Conservation (phyloP, 176 grass and related monocot genomes). For the Leersia perrieri region DNA sequence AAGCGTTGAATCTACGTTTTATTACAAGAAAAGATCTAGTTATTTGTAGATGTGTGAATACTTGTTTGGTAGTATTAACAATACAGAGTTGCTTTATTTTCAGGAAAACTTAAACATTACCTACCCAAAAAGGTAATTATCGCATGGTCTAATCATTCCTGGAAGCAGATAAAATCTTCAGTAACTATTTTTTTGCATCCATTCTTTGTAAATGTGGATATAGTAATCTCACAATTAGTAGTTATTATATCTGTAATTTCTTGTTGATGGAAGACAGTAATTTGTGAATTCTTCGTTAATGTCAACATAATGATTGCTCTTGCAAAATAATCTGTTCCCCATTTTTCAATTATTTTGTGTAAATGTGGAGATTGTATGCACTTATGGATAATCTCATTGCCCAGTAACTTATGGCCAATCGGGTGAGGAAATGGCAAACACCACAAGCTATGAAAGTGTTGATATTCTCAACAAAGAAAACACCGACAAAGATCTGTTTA, state of each 20-base stretch:
- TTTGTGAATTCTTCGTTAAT: not conserved
- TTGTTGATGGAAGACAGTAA: too few species aligned
- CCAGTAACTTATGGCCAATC: constrained; percentile 9
- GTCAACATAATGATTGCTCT: not conserved
- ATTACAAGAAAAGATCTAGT: not conserved
- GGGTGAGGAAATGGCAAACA: not conserved
- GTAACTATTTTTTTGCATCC: too few species aligned
- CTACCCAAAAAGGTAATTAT: not conserved
- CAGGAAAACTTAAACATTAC: not conserved
- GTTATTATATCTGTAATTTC: not conserved
- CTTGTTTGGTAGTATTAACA: not conserved
- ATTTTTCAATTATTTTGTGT: not conserved
- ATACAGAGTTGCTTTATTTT: not conserved
- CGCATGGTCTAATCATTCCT: not conserved
- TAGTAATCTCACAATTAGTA: not conserved
- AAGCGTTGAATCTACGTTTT: not conserved
- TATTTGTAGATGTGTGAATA: not conserved
- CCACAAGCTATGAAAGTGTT: not conserved
- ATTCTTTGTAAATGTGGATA: not conserved
- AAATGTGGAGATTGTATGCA: not conserved
- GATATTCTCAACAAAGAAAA: constrained; percentile 3
- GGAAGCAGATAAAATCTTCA: not conserved
- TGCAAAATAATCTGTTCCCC: not conserved
- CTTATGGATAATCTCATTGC: not conserved
- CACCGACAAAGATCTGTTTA: too few species aligned